Evolutionary conservation across 768 basidiomycete genomes (phyloP).

Genomic region (Melanogaster broomeanus): DNA sequence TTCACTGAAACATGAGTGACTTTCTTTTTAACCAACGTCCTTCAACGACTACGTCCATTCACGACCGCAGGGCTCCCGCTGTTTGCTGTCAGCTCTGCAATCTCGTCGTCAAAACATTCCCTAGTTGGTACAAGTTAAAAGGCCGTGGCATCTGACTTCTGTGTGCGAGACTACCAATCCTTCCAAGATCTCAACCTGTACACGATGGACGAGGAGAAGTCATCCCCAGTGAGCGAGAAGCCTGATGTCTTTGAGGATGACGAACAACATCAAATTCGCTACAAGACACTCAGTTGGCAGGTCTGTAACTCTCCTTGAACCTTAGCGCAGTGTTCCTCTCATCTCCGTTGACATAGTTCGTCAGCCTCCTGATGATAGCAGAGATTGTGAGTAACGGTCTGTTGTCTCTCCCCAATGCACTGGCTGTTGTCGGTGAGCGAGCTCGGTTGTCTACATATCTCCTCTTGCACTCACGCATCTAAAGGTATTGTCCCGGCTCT

Average conservation of each 20-base stretch:
- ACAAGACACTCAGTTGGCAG: slow-evolving; percentile 57
- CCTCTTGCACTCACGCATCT: background rate
- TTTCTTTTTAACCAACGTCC: too few species aligned
- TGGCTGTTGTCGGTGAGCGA: slow-evolving; percentile 49
- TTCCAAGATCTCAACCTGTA: too few species aligned
- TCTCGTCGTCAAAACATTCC: too few species aligned
- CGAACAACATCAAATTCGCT: slow-evolving; percentile 46
- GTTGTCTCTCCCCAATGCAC: slow-evolving; percentile 51
- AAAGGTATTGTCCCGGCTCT: slow-evolving; percentile 53
- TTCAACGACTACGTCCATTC: too few species aligned
- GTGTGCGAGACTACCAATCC: too few species aligned
- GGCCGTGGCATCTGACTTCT: too few species aligned
- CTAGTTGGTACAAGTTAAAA: too few species aligned
- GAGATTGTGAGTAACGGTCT: slow-evolving; percentile 60
- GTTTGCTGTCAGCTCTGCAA: too few species aligned
- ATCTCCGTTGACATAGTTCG: slow-evolving; percentile 35
- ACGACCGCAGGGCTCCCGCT: too few species aligned
- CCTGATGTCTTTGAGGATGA: slow-evolving; percentile 43
- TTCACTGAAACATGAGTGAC: too few species aligned
- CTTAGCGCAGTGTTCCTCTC: background rate
- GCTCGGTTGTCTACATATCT: background rate
- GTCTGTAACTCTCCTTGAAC: slow-evolving; percentile 20
- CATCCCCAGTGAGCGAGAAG: background rate
- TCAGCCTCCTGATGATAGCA: slow-evolving; percentile 54
- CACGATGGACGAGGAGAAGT: slow-evolving; percentile 6